phyloP scores from a whole-genome alignment of 116 monocot species.

The Zostera marina region DNA sequence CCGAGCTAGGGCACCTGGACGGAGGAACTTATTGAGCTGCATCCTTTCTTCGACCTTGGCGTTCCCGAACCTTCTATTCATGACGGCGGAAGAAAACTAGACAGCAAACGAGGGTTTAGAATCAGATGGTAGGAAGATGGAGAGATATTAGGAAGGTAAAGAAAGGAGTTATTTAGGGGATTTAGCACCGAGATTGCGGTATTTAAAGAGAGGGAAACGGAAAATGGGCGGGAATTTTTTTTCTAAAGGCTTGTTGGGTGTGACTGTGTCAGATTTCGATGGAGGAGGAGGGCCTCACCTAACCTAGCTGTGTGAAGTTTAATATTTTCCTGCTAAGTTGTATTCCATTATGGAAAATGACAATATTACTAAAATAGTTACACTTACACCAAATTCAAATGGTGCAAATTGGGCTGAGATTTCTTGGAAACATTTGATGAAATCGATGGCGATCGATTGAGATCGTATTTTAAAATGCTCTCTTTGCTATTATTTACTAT shows the following conservation, averaged over 20 bases:
- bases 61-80: not conserved
- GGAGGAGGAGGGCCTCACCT: too few species aligned
- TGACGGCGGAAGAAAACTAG: not conserved
- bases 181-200: not conserved
- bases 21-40: slow-evolving; percentile 10
- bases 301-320: too few species aligned
- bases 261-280: too few species aligned
- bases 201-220: not conserved
- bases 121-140: not conserved
- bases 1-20: slow-evolving; percentile 19
- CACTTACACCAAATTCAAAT: too few species aligned
- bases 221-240: too few species aligned
- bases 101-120: not conserved
- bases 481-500: not conserved
- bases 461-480: not conserved
- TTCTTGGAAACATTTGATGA: too few species aligned
- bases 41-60: slow-evolving; percentile 6
- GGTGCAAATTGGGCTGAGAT: too few species aligned
- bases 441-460: too few species aligned
- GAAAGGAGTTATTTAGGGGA: not conserved
- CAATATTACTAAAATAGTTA: too few species aligned
- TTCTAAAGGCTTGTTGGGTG: too few species aligned
- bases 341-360: too few species aligned
- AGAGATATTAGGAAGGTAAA: not conserved
- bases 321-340: too few species aligned